Base-by-base conservation (phyloP, 2,329 filamentous ascomycete species). In the Sarocladium oryzae region DNA sequence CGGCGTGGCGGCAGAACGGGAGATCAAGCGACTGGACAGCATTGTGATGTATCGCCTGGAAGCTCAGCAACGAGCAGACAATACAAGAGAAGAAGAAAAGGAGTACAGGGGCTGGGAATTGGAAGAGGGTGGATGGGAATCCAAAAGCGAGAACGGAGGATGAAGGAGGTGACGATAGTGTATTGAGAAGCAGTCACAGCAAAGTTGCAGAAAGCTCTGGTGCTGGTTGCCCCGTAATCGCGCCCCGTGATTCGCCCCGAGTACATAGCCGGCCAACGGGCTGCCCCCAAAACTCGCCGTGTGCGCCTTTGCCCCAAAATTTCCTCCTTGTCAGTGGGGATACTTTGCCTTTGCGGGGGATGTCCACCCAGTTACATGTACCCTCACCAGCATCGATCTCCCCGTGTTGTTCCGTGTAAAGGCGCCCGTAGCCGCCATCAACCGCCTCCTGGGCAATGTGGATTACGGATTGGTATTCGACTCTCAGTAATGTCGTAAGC, bases 21-120 rank as follows among this genome's bases (percentile, higher is more conserved):
- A 73, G 76, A 82, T 75, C 75, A 82, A 74, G 66, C 79, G 78
- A 65, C 73, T 78, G 57, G 78, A 71, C 65, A 84, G 69, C 81
- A 85, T 85, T 55, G 61, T 78, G 66, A 61, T 57, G 57, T 57
- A 56, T 53, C 32, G 51, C 36, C 40, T 48, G 30, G 20, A 7
- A 43, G 36, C 51, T 33, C 26, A 33, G 28, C 24, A 7, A 23
- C 53, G 52, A 48, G 52, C 49, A 46, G 33, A 49, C 26, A 38
- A 35, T 32, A 40, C 40, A 40, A 41, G 33, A 21, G 28, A 51
- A 38, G 43, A 18, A 21, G 43, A 33, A 23, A n/a, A 26, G 28
- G 43, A 32, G 49, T 35, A 35, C 20, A 33, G 38, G 6, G 36
- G 36, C 21, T 18, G 36, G 36, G 13, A 20, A 16, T 21, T 16